Conservation (phyloP, 129 eudicot species). For the Centella asiatica region DNA sequence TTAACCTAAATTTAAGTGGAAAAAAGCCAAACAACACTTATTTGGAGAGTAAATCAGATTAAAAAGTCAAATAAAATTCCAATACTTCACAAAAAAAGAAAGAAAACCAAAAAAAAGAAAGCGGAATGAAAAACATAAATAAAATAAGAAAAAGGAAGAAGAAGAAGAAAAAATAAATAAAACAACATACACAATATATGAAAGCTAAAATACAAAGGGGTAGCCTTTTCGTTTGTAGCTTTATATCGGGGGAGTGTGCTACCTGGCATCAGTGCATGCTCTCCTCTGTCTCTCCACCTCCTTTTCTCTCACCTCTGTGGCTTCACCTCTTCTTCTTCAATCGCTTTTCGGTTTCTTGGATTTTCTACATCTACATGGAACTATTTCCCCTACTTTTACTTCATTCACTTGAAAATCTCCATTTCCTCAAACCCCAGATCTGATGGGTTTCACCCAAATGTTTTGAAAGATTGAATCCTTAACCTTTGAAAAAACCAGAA, state of each 20-base stretch:
- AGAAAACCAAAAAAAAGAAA: no score
- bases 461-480: not conserved
- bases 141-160: no score
- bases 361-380: not conserved
- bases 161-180: no score
- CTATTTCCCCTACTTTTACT: not conserved
- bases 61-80: no score
- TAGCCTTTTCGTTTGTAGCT: not conserved
- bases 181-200: not conserved
- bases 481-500: not conserved
- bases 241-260: not conserved
- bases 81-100: no score
- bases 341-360: not conserved
- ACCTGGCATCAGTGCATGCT: not conserved
- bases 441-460: not conserved
- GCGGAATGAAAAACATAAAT: no score
- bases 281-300: not conserved
- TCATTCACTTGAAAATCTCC: not conserved
- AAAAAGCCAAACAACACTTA: no score
- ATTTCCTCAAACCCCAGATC: not conserved
- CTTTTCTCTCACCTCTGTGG: not conserved
- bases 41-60: no score
- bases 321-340: not conserved
- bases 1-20: no score
- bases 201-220: no score